These are phyloP conservation scores for Pseudogymnoascus sp. DNA, from an alignment of 2,329 filamentous ascomycete genomes.

Conservation along the genomic window DNA sequence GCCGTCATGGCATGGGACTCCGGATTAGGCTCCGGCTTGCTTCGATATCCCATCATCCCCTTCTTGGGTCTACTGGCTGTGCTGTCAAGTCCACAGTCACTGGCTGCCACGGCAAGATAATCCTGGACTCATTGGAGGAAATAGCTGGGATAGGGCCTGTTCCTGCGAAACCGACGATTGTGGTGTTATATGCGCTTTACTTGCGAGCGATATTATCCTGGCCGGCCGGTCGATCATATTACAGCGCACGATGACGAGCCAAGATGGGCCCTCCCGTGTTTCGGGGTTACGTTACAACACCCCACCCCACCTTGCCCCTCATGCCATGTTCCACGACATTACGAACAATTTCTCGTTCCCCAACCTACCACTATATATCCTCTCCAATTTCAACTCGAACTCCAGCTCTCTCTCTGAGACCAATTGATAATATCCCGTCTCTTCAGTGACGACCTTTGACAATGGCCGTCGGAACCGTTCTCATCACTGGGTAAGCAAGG, in stretches of 20 bases:
- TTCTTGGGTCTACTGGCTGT: neutral
- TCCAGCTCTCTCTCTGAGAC: slow-evolving; percentile 11
- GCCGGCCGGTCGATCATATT: neutral
- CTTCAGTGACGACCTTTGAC: slow-evolving; percentile 20
- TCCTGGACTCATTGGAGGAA: neutral
- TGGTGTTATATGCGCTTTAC: neutral
- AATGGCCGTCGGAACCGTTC: slow-evolving; percentile 80
- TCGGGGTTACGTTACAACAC: slow-evolving; percentile 6
- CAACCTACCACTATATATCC: neutral
- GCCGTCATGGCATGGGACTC: neutral
- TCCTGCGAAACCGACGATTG: neutral
- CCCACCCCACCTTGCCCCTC: slow-evolving; percentile 5
- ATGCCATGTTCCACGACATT: neutral
- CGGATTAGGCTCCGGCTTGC: neutral
- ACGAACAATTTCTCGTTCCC: neutral
- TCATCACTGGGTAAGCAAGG: slow-evolving; percentile 70
- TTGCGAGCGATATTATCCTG: neutral
- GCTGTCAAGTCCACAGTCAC: neutral
- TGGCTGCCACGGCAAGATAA: neutral
- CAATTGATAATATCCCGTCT: slow-evolving; percentile 15
- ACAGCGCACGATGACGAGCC: neutral
- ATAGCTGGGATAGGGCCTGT: neutral
- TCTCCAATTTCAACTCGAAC: neutral
- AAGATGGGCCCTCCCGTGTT: neutral
- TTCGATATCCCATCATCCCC: neutral